These are phyloP conservation scores for Trametes maxima DNA, from an alignment of 768 basidiomycete genomes.

Conservation along the genomic window DNA sequence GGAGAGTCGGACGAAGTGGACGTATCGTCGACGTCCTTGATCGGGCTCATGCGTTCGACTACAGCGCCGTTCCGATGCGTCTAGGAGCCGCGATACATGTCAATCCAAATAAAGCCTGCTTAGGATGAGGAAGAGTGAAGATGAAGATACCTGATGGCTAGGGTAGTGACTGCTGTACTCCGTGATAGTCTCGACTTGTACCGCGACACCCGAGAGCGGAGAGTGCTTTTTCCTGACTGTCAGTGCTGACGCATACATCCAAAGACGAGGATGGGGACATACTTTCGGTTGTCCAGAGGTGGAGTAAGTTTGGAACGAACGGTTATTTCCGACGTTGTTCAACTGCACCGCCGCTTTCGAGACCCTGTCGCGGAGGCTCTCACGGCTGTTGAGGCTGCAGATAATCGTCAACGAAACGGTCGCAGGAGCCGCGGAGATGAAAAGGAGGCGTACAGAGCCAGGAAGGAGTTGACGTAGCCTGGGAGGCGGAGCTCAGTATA, in stretches of 20 bases:
- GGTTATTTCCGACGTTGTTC: constrained; percentile 11
- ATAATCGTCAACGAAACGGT: not conserved
- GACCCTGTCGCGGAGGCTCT: constrained; percentile 45
- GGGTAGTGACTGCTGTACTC: constrained; percentile 18
- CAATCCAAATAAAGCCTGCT: too few species aligned
- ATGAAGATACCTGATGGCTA: constrained; percentile 2
- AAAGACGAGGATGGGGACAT: not conserved
- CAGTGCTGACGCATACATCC: not conserved
- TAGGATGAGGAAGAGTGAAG: too few species aligned
- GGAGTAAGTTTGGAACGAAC: constrained; percentile 13
- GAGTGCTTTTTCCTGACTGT: not conserved
- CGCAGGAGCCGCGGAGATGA: not conserved
- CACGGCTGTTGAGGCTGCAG: constrained; percentile 49
- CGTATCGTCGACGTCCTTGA: constrained; percentile 8
- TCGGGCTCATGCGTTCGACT: not conserved
- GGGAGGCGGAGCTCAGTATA: constrained; percentile 5
- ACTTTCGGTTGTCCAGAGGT: constrained; percentile 10
- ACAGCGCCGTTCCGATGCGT: too few species aligned
- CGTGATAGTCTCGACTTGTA: constrained; percentile 26
- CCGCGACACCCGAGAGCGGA: constrained; percentile 18
- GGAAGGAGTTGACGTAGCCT: constrained; percentile 55
- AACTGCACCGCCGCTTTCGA: constrained; percentile 15
- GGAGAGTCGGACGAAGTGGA: constrained; percentile 9
- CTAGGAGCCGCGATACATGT: too few species aligned
- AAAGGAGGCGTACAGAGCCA: constrained; percentile 46